Evolutionary conservation across 805 yeast species (phyloP).

Genomic region (Suhomyces sp.): DNA sequence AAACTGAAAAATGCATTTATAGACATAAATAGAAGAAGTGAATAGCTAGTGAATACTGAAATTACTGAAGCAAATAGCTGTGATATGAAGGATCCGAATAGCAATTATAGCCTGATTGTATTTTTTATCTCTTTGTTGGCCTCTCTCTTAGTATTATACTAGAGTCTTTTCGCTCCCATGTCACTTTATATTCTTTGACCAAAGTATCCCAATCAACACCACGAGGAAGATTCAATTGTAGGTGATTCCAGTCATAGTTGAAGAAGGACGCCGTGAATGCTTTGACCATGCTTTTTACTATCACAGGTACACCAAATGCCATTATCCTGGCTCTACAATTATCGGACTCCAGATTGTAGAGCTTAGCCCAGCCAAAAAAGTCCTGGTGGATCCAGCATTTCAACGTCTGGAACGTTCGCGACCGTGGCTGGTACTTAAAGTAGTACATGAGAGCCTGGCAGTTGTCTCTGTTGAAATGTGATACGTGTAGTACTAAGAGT

Average conservation of each 20-base stretch:
- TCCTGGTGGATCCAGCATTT: conserved; percentile 29
- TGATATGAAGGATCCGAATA: neutral
- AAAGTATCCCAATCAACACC: conserved; percentile 20
- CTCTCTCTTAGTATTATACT: conserved; percentile 24
- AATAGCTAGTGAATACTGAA: neutral
- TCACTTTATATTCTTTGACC: conserved; percentile 14
- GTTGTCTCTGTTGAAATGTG: conserved; percentile 37
- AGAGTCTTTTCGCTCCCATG: conserved; percentile 32
- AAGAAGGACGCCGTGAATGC: conserved; percentile 34
- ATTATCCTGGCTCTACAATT: conserved; percentile 33
- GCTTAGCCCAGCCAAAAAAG: conserved; percentile 26
- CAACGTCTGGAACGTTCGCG: conserved; percentile 7
- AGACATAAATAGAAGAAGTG: neutral
- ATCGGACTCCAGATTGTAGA: conserved; percentile 32
- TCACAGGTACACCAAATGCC: conserved; percentile 39
- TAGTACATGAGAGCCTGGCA: conserved; percentile 30
- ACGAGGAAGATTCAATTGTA: conserved; percentile 30
- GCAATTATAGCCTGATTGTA: no score
- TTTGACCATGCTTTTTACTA: conserved; percentile 29
- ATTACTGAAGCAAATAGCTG: neutral
- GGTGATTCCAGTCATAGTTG: conserved; percentile 25
- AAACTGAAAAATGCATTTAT: neutral
- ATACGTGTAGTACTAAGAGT: conserved; percentile 43
- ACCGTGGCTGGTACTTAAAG: conserved; percentile 19
- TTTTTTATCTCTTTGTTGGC: neutral